phyloP scores from a whole-genome alignment of 1,284 basidiomycete species.

The Phenoliferia sp. region DNA sequence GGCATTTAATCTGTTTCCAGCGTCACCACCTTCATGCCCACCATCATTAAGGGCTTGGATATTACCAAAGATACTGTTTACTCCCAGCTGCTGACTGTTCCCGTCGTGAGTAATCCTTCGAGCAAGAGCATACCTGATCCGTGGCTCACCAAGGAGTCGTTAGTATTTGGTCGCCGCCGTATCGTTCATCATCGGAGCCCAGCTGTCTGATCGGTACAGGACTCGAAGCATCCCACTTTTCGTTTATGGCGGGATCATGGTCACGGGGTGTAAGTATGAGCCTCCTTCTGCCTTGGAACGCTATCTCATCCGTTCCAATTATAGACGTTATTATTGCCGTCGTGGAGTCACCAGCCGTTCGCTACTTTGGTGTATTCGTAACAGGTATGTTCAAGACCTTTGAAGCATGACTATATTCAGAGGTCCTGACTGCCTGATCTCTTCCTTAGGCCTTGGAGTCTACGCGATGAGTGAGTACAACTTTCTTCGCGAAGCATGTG shows the following conservation, averaged over 20 bases:
- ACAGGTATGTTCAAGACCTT: neutral
- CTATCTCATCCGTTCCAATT: neutral
- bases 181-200: neutral
- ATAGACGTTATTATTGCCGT: neutral
- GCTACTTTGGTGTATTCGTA: neutral
- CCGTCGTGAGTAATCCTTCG: conserved; percentile 15
- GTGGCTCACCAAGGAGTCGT: too few relatives aligned
- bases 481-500: too few relatives aligned
- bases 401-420: neutral
- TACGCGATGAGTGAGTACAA: neutral
- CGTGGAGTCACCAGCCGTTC: neutral
- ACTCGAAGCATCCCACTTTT: neutral
- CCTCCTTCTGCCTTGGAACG: neutral
- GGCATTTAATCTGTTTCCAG: conserved; percentile 6
- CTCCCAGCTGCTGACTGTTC: conserved; percentile 36
- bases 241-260: neutral
- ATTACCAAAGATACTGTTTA: conserved; percentile 30
- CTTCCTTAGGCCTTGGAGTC: neutral
- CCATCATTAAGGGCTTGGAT: conserved; percentile 32
- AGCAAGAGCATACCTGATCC: neutral
- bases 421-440: neutral
- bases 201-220: neutral
- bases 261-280: neutral
- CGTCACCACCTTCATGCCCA: conserved; percentile 33
- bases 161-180: conserved; percentile 1